phyloP scores from a whole-genome alignment of 2,329 filamentous ascomycete genomes.

The Clarireedia homoeocarpa region DNA sequence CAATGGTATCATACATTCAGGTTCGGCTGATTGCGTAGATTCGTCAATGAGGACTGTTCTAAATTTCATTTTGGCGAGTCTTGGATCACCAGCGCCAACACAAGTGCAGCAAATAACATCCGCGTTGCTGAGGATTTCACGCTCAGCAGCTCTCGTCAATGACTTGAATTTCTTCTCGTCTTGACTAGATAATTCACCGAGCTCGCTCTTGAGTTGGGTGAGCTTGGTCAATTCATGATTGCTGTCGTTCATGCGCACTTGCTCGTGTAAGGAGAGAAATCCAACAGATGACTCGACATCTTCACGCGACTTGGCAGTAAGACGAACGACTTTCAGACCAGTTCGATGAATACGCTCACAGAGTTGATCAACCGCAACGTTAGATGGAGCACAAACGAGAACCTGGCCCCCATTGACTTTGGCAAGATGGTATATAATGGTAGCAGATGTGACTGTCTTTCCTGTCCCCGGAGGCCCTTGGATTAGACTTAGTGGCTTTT shows the following conservation, averaged over 20 bases:
- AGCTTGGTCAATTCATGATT: conserved; percentile 91
- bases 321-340: conserved; percentile 89
- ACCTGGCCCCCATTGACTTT: conserved; percentile 95
- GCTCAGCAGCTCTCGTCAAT: conserved; percentile 85
- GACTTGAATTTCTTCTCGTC: conserved; percentile 99
- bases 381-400: conserved; percentile 92
- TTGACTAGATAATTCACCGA: conserved; percentile 85
- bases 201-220: conserved; percentile 83
- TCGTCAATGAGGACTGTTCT: conserved; percentile 96
- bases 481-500: conserved; percentile 89
- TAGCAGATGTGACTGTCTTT: conserved; percentile 97
- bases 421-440: conserved; percentile 94
- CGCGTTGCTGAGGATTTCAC: conserved; percentile 88
- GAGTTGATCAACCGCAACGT: conserved; percentile 96
- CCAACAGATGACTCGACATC: conserved; percentile 98
- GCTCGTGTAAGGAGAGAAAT: conserved; percentile 90
- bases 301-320: conserved; percentile 97
- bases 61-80: conserved; percentile 95
- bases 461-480: conserved; percentile 95
- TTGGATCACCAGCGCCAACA: conserved; percentile 91
- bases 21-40: conserved; percentile 95
- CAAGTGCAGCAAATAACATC: conserved; percentile 99
- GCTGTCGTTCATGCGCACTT: conserved; percentile 95
- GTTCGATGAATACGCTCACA: conserved; percentile 95
- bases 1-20: conserved; percentile 97